Evolutionary conservation across 2,329 filamentous ascomycete species (phyloP).

Genomic region (Ophiostoma novo-ulmi): DNA sequence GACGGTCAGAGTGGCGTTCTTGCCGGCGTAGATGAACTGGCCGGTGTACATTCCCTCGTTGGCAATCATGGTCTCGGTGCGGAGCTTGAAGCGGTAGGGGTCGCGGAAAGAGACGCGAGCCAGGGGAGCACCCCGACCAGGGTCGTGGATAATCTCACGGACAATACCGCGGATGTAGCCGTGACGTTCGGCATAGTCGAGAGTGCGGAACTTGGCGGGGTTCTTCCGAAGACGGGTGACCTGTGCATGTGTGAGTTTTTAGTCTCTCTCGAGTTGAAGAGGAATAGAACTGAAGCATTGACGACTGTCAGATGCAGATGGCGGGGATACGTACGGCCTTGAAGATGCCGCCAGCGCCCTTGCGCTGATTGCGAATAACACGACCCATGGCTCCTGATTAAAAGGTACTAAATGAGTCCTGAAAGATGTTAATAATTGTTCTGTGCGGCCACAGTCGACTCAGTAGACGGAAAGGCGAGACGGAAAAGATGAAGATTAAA

Average conservation of each 20-base stretch:
- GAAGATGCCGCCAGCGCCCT: slow-evolving; percentile 56
- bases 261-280: not conserved
- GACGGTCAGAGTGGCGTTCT: slow-evolving; percentile 94
- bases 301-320: not conserved
- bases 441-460: too few species aligned
- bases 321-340: slow-evolving; percentile 33
- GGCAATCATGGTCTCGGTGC: slow-evolving; percentile 99
- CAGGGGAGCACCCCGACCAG: slow-evolving; percentile 95
- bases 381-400: slow-evolving; percentile 29
- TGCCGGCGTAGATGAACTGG: slow-evolving; percentile 99
- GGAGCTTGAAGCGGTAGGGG: slow-evolving; percentile 96
- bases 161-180: slow-evolving; percentile 96
- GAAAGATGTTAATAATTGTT: not conserved
- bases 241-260: slow-evolving; percentile 38
- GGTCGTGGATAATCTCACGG: slow-evolving; percentile 99
- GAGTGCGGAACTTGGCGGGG: slow-evolving; percentile 85
- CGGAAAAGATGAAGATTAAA: not conserved
- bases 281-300: not conserved
- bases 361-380: slow-evolving; percentile 59
- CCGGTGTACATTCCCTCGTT: slow-evolving; percentile 99
- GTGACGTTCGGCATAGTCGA: slow-evolving; percentile 96
- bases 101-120: slow-evolving; percentile 96
- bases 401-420: slow-evolving; percentile 23
- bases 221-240: slow-evolving; percentile 92
- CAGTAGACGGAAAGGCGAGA: not conserved